Evolutionary conservation across 2,329 filamentous ascomycete species (phyloP), one percentile per base, ranked within the genome.

Genomic region (Arthrinium puccinioides): DNA sequence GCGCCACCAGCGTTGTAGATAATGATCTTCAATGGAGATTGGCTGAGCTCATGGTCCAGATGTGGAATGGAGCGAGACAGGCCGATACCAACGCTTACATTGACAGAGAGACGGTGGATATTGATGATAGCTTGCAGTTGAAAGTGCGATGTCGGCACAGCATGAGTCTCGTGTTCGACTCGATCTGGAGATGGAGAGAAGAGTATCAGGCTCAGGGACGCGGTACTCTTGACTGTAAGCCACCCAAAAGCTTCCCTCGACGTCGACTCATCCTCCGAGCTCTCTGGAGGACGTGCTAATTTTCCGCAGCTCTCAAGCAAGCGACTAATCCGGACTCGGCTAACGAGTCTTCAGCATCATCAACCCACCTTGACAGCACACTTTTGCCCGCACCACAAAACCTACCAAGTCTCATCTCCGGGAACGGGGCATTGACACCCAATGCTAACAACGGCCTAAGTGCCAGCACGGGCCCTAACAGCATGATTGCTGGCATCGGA

Each of bases 111-210:
- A 58, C 66, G 28, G 56, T 62, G 3, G 63, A 69, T 25, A 67
- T 82, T 28, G 83, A 88, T 49, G 81, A 86, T 48, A 83, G 74
- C 43, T 64, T 90, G 29, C 82, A 88, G 55, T 72, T 92, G 33
- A 87, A 87, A 54, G 83, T 90, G n/a, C 76, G 85, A 34, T 88
- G 84, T 50, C 72, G 85, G 18, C 86, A 87, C 68, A 89, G 84
- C 59, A 87, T 90, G 79, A 88, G 83, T 56, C 72, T 89, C 11
- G 79, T 92, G 2, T 90, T 86, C 52, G 85, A 92, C 60, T 86
- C 82, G 10, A 84, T 88, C 35, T 90, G 85, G 85, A 74, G 85
- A 44, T 92, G 85, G 85, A 75, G 86, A 48, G 82, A 87, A 55
- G 84, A 89, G 55, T 87, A 77, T 50, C 81, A 85, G 57, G 75